Evolutionary conservation across 306 rosid genomes (phyloP), one percentile per base, ranked within the genome.

Genomic region (Cucurbita moschata): DNA sequence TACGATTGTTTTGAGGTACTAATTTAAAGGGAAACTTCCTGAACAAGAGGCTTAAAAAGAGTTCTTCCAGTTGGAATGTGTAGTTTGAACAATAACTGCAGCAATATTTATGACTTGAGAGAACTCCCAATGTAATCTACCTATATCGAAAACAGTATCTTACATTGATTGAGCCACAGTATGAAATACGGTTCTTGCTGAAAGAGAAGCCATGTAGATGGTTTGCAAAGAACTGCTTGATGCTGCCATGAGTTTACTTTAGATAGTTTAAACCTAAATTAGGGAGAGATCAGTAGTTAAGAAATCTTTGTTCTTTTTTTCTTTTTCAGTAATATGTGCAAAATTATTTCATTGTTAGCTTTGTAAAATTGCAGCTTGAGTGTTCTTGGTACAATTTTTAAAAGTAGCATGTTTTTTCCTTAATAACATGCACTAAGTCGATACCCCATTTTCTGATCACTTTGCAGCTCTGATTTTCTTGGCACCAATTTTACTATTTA

Each of bases 381-480:
- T 26, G 49, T 66, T 49, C 42, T 69, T 7, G 56, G 21, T n/a
- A 49, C 56, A 26, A 21, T 6, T 26, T 69, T 26, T 49, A 49
- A 19, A 6, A 13, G 21, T 26, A 44, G 72, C 44, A 12, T 13
- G 21, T 69, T 44, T 21, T 67, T 67, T 68, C 35, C 40, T 46
- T 46, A 19, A 3, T 21, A 26, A 69, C 56, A 15, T 68, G 42
- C 73, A 66, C 74, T 14, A 70, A 14, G 19, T 70, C 26, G 39
- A 47, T 70, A 30, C 30, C 12, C 56, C 58, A 49, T 51, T 9
- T 46, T 52, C 46, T 30, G 42, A 30, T 30, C 21, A 11, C 21
- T 16, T 77, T 66, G 79, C 95, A 95, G 99, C 90, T 95, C 97
- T 65, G 97, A 95, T 77, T 95, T 95, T 84, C 96, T 95, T 58